Base-by-base conservation (phyloP, 192 early-diverging fungal genomes). In the Umbelopsis sp. region DNA sequence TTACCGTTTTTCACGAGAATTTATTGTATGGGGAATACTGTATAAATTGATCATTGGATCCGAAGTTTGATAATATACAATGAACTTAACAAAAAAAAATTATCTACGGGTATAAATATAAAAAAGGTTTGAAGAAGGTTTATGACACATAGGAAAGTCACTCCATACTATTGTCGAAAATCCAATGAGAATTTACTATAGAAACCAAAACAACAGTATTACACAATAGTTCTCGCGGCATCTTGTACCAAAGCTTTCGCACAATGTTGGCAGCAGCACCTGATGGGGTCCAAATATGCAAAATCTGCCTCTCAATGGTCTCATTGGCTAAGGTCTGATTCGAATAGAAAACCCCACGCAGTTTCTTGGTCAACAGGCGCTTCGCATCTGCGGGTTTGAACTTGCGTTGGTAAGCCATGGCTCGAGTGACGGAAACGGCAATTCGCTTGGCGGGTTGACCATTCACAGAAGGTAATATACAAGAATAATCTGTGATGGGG, bases 401-500 rank as follows among this genome's bases (percentile, higher is more conserved):
- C 0, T 71, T 71, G 2, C 83, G 71, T 29, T 75, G 62, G 72
- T 76, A 81, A 1, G 81, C 75, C 47, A 81, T 83, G 2, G 85
- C 82, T 10, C 85, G 56, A 3, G 85, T 86, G 22, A 86, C 85
- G 2, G 83, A 82, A 8, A 86, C 83, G 11, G 79, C 85, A 7
- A 83, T 52, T 43, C 62, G 65, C 6, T 75, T 50, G n/a, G 71
- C 69, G 14, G 79, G 62, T 22, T 72, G 67, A 21, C 47, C 47
- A n/a, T 49, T 49, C 47, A 49, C 5, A 66, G 78, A 36, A 1
- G 68, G 83, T 14, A 82, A 29, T 2, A 68, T 68, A 45, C 80
- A 72, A 0, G 81, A 73, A 53, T 84, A 86, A 65, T 86, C 85
- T n/a, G 81, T 82, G 38, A 86, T 82, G 34, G 85, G 81, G 11